Percentiles rank a stretch among this genome's conserved stretches.
Evolutionary conservation across 2,329 filamentous ascomycete species (phyloP).

Genomic region (Colletotrichum tofieldiae): DNA sequence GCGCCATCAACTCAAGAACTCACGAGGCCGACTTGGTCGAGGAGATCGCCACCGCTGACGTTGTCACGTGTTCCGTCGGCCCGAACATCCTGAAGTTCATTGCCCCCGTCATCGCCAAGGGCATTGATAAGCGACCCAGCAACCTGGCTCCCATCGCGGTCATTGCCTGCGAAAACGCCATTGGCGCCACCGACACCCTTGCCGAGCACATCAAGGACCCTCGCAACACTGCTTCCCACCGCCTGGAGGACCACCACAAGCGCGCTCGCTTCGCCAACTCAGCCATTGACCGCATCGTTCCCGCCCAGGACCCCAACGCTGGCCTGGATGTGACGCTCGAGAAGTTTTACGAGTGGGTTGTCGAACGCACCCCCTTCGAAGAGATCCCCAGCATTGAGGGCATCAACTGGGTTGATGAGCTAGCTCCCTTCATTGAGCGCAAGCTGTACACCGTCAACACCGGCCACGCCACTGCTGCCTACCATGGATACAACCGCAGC

Average conservation of each 20-base stretch:
- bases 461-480: conserved; percentile 94
- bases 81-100: conserved; percentile 98
- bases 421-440: conserved; percentile 97
- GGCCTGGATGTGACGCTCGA: conserved; percentile 95
- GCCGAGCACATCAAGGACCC: conserved; percentile 84
- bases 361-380: conserved; percentile 89
- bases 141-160: conserved; percentile 82
- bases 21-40: conserved; percentile 86
- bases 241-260: conserved; percentile 77
- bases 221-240: conserved; percentile 78
- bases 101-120: conserved; percentile 94
- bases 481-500: conserved; percentile 90
- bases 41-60: conserved; percentile 88
- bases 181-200: conserved; percentile 92
- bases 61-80: conserved; percentile 97
- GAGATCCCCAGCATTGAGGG: conserved; percentile 84
- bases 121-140: conserved; percentile 82
- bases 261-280: conserved; percentile 96
- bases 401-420: conserved; percentile 92
- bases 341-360: conserved; percentile 99
- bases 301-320: conserved; percentile 84
- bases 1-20: conserved; percentile 94
- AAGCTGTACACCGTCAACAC: conserved; percentile 99
- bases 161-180: conserved; percentile 98
- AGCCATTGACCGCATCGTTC: conserved; percentile 98